Base-by-base conservation (phyloP, 106 monocot genomes). In the Apostasia ramifera region DNA sequence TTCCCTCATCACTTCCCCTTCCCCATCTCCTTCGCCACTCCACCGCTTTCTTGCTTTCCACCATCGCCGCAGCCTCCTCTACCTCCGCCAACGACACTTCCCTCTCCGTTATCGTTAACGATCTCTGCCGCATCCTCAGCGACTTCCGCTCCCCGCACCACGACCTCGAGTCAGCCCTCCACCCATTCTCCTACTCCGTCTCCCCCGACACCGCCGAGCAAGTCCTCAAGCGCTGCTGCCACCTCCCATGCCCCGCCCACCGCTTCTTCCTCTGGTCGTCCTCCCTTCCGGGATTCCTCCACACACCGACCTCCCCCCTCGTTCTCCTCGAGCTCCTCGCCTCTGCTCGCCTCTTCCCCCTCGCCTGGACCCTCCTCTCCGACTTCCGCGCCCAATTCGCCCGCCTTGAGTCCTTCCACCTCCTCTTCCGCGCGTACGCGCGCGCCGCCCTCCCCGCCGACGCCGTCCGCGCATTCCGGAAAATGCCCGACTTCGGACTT, bases 41-140 rank as follows among this genome's bases (percentile, higher is more conserved):
- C 26, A 3, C 26, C 15, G 5, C 55, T 40, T 26, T 26, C 26
- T 26, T 26, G 26, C 26, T 26, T 26, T 26, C 26, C 26, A 26
- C 26, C 26, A 26, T 26, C 26, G 26, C 26, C 26, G 43, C 39
- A 15, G n/a, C 60, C 57, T 62, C 55, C 57, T 37, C 63, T 50
- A 0, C 40, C 57, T 2, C 61, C 14, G 42, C 2, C 11, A 7
- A 46, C 50, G 67, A 52, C 15, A 15, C 66, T 14, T 60, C 59
- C 66, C 2, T 4, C 67, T 1, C 55, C 10, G 10, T 12, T 53
- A 59, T 52, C 56, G 78, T 88, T 41, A 77, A 83, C 70, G 75
- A 81, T 57, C 52, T 97, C 12, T 97, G 89, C 77, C 86, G 92
- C 4, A 47, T 90, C 10, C 77, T 92, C 15, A 85, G 84, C 74